Evolutionary conservation across 495 filamentous ascomycete species (phyloP).

Genomic region (Penicillium egyptiacum): DNA sequence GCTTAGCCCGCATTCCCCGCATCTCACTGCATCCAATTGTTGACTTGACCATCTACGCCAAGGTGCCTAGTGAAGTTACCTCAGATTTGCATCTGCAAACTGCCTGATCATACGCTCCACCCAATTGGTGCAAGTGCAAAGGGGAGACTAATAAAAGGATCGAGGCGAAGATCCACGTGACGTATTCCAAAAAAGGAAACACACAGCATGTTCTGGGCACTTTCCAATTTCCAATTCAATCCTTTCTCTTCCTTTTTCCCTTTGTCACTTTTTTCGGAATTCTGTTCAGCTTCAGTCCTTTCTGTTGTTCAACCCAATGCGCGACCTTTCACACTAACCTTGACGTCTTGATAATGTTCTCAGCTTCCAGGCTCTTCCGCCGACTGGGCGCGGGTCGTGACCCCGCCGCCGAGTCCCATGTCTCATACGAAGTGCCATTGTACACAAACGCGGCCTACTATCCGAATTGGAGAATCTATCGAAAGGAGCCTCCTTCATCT

Average conservation of each 20-base stretch:
- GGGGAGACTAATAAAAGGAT: not conserved
- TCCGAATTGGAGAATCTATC: conserved; percentile 81
- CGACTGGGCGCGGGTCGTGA: conserved; percentile 20
- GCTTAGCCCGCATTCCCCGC: conserved; percentile 3
- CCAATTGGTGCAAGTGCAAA: conserved; percentile 5
- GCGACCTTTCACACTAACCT: not conserved
- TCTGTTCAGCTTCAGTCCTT: conserved; percentile 4
- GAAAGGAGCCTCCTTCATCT: conserved; percentile 72
- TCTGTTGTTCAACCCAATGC: not conserved
- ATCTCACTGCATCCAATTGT: conserved; percentile 1
- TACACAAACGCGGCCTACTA: conserved; percentile 81
- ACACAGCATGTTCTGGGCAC: not conserved
- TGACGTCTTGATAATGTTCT: conserved; percentile 20
- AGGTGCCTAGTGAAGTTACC: conserved; percentile 3
- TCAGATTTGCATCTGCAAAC: conserved; percentile 15
- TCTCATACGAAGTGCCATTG: conserved; percentile 42
- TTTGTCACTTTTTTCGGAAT: conserved; percentile 3
- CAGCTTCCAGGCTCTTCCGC: conserved; percentile 24
- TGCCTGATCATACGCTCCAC: not conserved
- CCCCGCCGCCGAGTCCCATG: conserved; percentile 28
- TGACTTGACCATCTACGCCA: not conserved
- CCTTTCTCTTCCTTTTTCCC: conserved; percentile 9
- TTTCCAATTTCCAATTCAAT: not conserved
- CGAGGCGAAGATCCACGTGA: conserved; percentile 25
- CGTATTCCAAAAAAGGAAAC: conserved; percentile 23